A percentile compares a stretch with the other conserved stretches of the same genome.
Evolutionary conservation across 2,329 filamentous ascomycete genomes (phyloP).

Genomic region (Colletotrichum acutatum): DNA sequence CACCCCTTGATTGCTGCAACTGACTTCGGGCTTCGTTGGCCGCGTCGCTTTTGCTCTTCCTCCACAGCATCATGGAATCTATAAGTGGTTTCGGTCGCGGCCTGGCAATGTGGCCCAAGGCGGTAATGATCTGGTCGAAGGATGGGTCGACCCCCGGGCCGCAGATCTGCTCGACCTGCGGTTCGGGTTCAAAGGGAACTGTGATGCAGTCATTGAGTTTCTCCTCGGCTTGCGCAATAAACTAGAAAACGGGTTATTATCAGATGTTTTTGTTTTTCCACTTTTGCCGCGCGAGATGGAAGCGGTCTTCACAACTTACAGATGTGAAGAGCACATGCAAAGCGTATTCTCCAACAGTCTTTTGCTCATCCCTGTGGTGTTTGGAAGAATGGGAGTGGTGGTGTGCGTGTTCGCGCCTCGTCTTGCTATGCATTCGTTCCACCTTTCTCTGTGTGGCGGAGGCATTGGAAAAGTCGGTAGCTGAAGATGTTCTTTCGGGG

Average conservation of each 20-base stretch:
- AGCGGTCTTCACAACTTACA: conserved; percentile 56
- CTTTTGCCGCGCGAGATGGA: not conserved
- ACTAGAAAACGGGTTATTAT: conserved; percentile 58
- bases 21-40: conserved; percentile 75
- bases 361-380: conserved; percentile 77
- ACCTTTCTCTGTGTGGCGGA: conserved; percentile 62
- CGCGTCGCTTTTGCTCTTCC: conserved; percentile 93
- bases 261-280: conserved; percentile 39
- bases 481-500: conserved; percentile 59
- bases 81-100: conserved; percentile 95
- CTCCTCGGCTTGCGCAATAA: conserved; percentile 95
- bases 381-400: conserved; percentile 82
- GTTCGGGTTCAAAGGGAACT: conserved; percentile 81
- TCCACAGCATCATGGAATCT: conserved; percentile 98
- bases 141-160: conserved; percentile 87
- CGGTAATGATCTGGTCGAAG: conserved; percentile 94
- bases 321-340: conserved; percentile 96
- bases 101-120: conserved; percentile 92
- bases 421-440: conserved; percentile 73
- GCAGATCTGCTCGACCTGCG: conserved; percentile 88
- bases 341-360: conserved; percentile 97
- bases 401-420: conserved; percentile 77
- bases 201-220: conserved; percentile 92
- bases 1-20: conserved; percentile 63
- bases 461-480: conserved; percentile 55